These are phyloP conservation scores for Rhododendron henanense DNA, from an alignment of 148 eudicot species.

Conservation along the genomic window DNA sequence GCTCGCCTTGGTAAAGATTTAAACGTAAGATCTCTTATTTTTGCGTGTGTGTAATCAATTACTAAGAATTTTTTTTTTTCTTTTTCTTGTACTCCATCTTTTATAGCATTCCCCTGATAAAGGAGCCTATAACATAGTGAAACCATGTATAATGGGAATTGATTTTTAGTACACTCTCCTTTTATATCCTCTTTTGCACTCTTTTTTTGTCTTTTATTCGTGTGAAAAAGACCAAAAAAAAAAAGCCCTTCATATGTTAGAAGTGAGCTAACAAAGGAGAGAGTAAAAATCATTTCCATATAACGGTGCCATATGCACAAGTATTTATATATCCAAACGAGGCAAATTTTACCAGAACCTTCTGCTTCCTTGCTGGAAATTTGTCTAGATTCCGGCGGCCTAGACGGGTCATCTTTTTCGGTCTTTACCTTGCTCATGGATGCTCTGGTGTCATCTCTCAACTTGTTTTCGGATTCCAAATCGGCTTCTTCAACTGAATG, in stretches of 20 bases:
- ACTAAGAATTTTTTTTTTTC: too few species aligned
- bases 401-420: conserved; percentile 25
- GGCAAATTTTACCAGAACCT: conserved; percentile 22
- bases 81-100: too few species aligned
- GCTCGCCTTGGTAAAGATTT: background rate
- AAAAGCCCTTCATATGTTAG: too few species aligned
- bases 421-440: conserved; percentile 13
- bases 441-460: conserved; percentile 18
- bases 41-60: background rate
- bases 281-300: background rate
- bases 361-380: conserved; percentile 20
- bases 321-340: too few species aligned
- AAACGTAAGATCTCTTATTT: background rate
- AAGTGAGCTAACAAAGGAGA: too few species aligned
- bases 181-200: too few species aligned
- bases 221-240: too few species aligned
- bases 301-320: too few species aligned
- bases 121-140: background rate
- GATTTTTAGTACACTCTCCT: too few species aligned
- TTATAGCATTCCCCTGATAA: too few species aligned
- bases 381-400: conserved; percentile 20
- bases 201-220: too few species aligned
- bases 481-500: conserved; percentile 50
- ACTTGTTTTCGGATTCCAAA: conserved; percentile 24
- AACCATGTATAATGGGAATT: too few species aligned